These are phyloP conservation scores for Annulohypoxylon nitens DNA, from an alignment of 495 filamentous ascomycete species.

Conservation along the genomic window DNA sequence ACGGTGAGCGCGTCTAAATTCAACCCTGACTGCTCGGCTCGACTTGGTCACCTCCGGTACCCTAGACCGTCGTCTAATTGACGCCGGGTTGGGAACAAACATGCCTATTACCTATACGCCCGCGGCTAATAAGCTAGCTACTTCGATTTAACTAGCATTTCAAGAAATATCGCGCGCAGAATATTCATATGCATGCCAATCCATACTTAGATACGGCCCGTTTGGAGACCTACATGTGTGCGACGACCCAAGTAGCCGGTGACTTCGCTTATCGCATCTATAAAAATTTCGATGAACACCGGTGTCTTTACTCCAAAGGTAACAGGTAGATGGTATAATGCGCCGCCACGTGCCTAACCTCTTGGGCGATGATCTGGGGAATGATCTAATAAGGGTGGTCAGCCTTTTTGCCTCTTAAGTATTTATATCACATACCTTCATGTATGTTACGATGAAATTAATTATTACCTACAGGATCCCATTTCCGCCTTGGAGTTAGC, in stretches of 20 bases:
- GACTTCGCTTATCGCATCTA: constrained; percentile 4
- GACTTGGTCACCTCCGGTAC: constrained; percentile 1
- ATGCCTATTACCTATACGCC: neutral
- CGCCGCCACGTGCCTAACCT: constrained; percentile 24
- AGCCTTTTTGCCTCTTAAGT: neutral
- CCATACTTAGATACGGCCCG: neutral
- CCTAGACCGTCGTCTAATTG: constrained; percentile 25
- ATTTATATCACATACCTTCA: neutral
- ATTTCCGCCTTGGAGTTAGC: neutral
- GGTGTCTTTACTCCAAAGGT: neutral
- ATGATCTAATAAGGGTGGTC: neutral
- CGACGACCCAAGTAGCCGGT: constrained; percentile 18
- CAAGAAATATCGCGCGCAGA: neutral
- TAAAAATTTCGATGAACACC: neutral
- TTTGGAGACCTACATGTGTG: constrained; percentile 1
- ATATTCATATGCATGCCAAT: neutral
- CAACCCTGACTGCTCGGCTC: neutral
- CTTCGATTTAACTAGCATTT: neutral
- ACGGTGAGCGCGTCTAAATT: constrained; percentile 23
- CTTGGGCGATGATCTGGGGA: constrained; percentile 1
- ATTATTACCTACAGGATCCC: neutral
- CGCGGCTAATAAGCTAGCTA: constrained; percentile 41
- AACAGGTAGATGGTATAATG: neutral
- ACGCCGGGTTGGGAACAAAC: constrained; percentile 21
- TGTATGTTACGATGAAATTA: neutral